Evolutionary conservation across 2,329 filamentous ascomycete genomes (phyloP).

Genomic region (Paecilomyces sp.): DNA sequence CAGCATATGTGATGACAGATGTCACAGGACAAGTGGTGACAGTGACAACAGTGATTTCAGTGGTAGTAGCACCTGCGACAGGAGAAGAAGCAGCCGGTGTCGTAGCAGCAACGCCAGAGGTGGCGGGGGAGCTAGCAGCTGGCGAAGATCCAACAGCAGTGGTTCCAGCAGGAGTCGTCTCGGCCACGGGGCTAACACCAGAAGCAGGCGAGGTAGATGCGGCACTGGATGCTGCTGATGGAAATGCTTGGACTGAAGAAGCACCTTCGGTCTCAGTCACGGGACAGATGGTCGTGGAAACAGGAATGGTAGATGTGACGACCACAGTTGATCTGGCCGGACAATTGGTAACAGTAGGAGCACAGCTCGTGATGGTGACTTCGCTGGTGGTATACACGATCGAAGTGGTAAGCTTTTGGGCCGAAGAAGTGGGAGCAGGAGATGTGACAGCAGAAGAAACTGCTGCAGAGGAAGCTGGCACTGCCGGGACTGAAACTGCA

Average conservation of each 20-base stretch:
- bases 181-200: constrained; percentile 43
- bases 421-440: constrained; percentile 15
- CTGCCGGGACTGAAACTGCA: constrained; percentile 14
- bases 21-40: constrained; percentile 26
- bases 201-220: constrained; percentile 2
- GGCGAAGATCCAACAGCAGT: constrained; percentile 6
- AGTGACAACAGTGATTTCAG: constrained; percentile 20
- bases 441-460: constrained; percentile 3
- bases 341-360: constrained; percentile 41
- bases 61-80: constrained; percentile 11
- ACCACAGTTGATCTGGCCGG: constrained; percentile 43
- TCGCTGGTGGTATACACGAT: constrained; percentile 30
- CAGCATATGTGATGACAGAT: constrained; percentile 32
- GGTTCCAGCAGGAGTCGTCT: constrained; percentile 7
- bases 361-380: constrained; percentile 34
- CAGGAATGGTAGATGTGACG: constrained; percentile 48
- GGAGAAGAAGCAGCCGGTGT: constrained; percentile 5
- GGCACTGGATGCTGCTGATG: not conserved
- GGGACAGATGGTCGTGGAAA: constrained; percentile 56
- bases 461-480: constrained; percentile 7
- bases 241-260: constrained; percentile 3
- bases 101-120: constrained; percentile 5
- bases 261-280: constrained; percentile 27
- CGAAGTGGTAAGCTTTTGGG: constrained; percentile 22
- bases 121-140: constrained; percentile 9